Evolutionary conservation across 1,284 basidiomycete species (phyloP), one percentile per base, ranked within the genome.

Genomic region (Sporisorium sorghi): DNA sequence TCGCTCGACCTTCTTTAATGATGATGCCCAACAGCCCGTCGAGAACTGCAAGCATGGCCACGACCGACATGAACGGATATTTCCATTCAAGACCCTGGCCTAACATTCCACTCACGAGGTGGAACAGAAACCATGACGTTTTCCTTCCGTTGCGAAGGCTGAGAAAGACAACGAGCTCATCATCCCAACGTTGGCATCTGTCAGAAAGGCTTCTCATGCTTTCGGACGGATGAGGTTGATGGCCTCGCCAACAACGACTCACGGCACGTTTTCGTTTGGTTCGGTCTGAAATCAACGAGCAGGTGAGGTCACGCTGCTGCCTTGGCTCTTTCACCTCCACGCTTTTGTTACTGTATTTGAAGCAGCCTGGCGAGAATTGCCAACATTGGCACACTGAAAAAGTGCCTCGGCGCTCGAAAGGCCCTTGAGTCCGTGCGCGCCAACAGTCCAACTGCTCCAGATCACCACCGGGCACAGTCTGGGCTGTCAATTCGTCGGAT

Each of bases 361-460:
- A 33, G 12, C n/a, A n/a, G n/a, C n/a, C n/a, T n/a, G n/a, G n/a
- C n/a, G n/a, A n/a, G n/a, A n/a, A n/a, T n/a, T n/a, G n/a, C n/a
- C n/a, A n/a, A n/a, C n/a, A 30, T 14, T 30, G 15, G 23, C 2
- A 46, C 26, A 46, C 44, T 46, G 44, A 2, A 7, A 12, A 46
- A 30, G 26, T 47, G 44, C 23, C 42, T 26, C 11, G 11, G 30
- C 5, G 30, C 30, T 30, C 37, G 6, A 11, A 11, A 42, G 23
- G 19, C 15, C 5, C 21, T 12, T 32, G 58, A 60, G 58, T 60
- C 58, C 58, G 58, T 60, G 58, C 58, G 58, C 58, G 49, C 42
- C 28, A 28, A 5, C 35, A n/a, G 24, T 42, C 26, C 56, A 40
- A 24, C 44, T 49, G 8, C 37, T 35, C 42, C 9, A 19, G n/a